A percentile compares a stretch with the other conserved stretches of the same genome.
Conservation (phyloP, 228 moss, liverwort and hornwort species). For the Sphagnum fallax region DNA sequence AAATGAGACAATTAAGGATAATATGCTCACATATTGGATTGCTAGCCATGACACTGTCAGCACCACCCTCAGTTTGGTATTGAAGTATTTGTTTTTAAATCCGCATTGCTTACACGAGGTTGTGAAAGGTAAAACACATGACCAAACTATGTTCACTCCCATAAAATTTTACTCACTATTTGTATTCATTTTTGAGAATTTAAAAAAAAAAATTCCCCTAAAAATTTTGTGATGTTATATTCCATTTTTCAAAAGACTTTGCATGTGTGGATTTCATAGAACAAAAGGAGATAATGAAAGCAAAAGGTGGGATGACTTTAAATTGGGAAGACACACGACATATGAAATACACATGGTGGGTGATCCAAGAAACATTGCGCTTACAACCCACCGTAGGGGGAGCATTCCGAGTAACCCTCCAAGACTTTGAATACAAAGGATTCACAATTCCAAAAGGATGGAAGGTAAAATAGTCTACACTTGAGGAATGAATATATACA, state of each 20-base stretch:
- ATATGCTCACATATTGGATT: conserved; percentile 15
- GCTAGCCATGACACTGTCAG: conserved; percentile 34
- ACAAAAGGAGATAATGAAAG: no score
- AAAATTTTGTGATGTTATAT: no score
- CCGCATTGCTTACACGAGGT: conserved; percentile 23
- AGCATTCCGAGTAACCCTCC: not conserved
- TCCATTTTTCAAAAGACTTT: no score
- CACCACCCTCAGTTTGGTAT: conserved; percentile 13
- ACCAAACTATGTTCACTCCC: no score
- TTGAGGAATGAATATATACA: no score
- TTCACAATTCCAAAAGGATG: conserved; percentile 14
- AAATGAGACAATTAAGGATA: conserved; percentile 30
- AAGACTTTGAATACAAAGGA: conserved; percentile 9
- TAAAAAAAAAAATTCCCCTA: no score
- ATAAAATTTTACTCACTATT: no score
- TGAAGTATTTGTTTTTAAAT: conserved; percentile 24
- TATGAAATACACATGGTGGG: conserved; percentile 10
- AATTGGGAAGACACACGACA: not conserved
- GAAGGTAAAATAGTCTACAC: conserved; percentile 2
- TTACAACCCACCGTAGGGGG: not conserved
- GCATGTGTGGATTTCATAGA: no score
- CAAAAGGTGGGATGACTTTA: not conserved
- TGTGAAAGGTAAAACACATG: conserved; percentile 16
- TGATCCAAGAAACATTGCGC: conserved; percentile 13
- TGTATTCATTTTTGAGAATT: not conserved